Evolutionary conservation across 2,329 filamentous ascomycete genomes (phyloP), one percentile per base, ranked within the genome.

Genomic region (Colletotrichum nymphaeae): DNA sequence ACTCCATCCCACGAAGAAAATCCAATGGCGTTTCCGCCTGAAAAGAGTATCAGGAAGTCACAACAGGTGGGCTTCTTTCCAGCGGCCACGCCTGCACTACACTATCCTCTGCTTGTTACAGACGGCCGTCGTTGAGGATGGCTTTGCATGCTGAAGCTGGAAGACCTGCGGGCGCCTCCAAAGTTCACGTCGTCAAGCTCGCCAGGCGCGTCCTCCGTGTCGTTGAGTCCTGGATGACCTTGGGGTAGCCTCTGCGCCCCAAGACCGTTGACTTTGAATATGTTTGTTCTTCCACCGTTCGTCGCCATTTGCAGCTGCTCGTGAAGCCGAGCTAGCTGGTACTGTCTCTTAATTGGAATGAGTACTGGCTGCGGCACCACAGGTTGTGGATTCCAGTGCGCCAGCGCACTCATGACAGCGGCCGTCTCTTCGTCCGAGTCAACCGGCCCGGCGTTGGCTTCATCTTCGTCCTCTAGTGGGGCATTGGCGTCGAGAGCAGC

Each of bases 381-480:
- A 0, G 96, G 95, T 75, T 93, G 91, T 0, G 96, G 95, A 56
- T 91, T 92, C 84, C 94, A 95, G 67, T 91, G 90, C 28, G 91
- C 87, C 67, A 96, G 88, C 8, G 94, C 94, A 37, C 89, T 87
- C 95, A 98, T 98, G 64, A 98, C 94, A 0, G 93, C 89, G 62
- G 95, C 93, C 63, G 94, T 95, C 83, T 99, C 97, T 85, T 98
- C 97, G 80, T 99, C 97, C 2, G 94, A 97, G 82, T 99, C 97
- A 49, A 99, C 91, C 1, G 94, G 93, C 3, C 92, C 94, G 6
- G 91, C 92, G 74, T 94, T 94, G 70, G 90, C 90, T 59, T 97
- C 94, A 78, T 95, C 90, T 73, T 96, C 94, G 75, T 98, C 95
- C 77, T 96, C 94, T 22, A 97, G 84, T 2, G 95, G 95, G 1